A percentile compares a stretch with the other conserved stretches of the same genome.
Evolutionary conservation across 148 eudicot genomes (phyloP).

Genomic region (Rhododendron williamsianum): DNA sequence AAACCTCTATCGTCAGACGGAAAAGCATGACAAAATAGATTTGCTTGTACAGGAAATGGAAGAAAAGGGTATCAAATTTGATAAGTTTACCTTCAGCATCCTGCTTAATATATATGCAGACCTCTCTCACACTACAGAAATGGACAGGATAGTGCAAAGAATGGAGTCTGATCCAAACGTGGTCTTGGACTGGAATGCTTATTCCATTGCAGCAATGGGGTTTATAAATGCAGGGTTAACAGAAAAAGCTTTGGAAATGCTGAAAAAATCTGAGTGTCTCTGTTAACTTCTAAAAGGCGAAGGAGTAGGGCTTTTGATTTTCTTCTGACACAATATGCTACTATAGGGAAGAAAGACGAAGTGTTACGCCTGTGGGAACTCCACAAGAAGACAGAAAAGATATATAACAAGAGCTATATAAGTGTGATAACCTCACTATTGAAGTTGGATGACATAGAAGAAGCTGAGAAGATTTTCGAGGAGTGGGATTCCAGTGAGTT

Average conservation of each 20-base stretch:
- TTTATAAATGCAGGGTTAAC: slow-evolving; percentile 25
- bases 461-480: slow-evolving; percentile 33
- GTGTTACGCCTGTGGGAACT: slow-evolving; percentile 35
- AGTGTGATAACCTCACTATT: slow-evolving; percentile 30
- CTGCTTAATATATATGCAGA: slow-evolving; percentile 25
- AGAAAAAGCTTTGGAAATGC: slow-evolving; percentile 28
- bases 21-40: slow-evolving; percentile 23
- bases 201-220: slow-evolving; percentile 31
- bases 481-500: slow-evolving; percentile 40
- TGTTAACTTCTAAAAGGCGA: slow-evolving; percentile 5
- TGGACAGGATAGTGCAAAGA: slow-evolving; percentile 24
- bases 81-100: slow-evolving; percentile 18
- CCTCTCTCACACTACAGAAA: slow-evolving; percentile 17
- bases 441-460: slow-evolving; percentile 34
- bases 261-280: slow-evolving; percentile 33
- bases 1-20: slow-evolving; percentile 24
- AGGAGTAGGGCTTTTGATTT: slow-evolving; percentile 18
- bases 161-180: slow-evolving; percentile 26
- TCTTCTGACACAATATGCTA: slow-evolving; percentile 31
- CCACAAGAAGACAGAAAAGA: slow-evolving; percentile 21
- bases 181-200: slow-evolving; percentile 27
- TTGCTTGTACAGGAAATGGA: slow-evolving; percentile 34
- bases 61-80: slow-evolving; percentile 16
- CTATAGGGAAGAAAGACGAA: slow-evolving; percentile 35
- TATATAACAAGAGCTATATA: slow-evolving; percentile 30